phyloP scores from a whole-genome alignment of 768 basidiomycete genomes.

The Basidioascus undulatus region DNA sequence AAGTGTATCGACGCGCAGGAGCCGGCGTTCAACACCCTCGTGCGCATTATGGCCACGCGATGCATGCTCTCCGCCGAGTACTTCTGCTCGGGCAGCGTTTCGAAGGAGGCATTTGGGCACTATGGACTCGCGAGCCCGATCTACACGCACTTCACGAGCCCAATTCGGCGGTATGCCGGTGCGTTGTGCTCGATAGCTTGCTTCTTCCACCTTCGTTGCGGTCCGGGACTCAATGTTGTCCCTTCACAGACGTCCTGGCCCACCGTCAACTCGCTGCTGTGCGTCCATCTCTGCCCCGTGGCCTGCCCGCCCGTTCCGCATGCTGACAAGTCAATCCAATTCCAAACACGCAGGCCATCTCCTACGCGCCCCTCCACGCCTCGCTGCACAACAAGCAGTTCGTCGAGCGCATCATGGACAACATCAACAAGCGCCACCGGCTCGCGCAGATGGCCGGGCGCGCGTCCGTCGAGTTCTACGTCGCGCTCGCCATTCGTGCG shows the following conservation, averaged over 20 bases:
- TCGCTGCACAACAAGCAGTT: slow-evolving; percentile 67
- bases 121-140: slow-evolving; percentile 94
- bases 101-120: slow-evolving; percentile 76
- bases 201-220: too few species aligned
- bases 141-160: slow-evolving; percentile 96
- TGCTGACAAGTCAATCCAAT: too few species aligned
- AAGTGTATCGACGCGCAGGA: slow-evolving; percentile 54
- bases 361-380: slow-evolving; percentile 55
- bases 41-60: slow-evolving; percentile 94
- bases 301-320: too few species aligned
- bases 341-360: too few species aligned
- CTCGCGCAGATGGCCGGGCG: slow-evolving; percentile 95
- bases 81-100: slow-evolving; percentile 84
- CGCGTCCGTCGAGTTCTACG: slow-evolving; percentile 93
- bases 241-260: slow-evolving; percentile 56
- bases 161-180: slow-evolving; percentile 90
- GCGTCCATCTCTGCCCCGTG: too few species aligned
- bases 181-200: slow-evolving; percentile 8
- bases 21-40: slow-evolving; percentile 86
- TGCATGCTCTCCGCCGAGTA: slow-evolving; percentile 98
- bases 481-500: slow-evolving; percentile 67
- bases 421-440: slow-evolving; percentile 74
- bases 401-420: slow-evolving; percentile 62
- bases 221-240: neutral
- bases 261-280: slow-evolving; percentile 81